These are phyloP conservation scores for Flaveria floridana DNA, from an alignment of 140 eudicot genomes.

Conservation along the genomic window DNA sequence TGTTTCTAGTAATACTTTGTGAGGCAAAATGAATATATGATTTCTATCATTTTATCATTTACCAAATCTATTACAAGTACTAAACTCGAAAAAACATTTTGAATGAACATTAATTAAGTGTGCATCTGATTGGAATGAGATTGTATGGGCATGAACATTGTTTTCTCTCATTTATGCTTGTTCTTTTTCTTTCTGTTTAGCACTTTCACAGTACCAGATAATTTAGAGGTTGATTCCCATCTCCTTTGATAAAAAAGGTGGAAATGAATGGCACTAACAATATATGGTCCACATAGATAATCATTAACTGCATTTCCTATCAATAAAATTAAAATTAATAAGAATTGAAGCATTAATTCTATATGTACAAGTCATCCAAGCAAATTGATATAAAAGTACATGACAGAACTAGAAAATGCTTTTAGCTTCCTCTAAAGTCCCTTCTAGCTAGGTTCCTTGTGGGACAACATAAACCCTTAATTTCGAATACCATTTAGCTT, in stretches of 20 bases:
- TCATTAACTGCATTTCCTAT: background rate
- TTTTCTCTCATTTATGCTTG: background rate
- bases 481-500: conserved; percentile 25
- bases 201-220: background rate
- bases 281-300: background rate
- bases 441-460: conserved; percentile 9
- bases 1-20: background rate
- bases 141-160: background rate
- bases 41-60: background rate
- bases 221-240: background rate
- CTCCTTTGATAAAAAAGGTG: background rate
- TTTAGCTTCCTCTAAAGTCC: conserved; percentile 10
- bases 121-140: background rate
- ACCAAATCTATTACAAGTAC: conserved; percentile 5
- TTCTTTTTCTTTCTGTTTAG: background rate
- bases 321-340: background rate
- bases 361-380: background rate
- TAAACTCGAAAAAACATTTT: background rate
- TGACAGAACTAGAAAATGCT: background rate
- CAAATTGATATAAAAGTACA: background rate
- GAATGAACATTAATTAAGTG: background rate
- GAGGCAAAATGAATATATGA: background rate
- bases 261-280: conserved; percentile 1
- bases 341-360: background rate
- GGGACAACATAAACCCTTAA: conserved; percentile 24